Evolutionary conservation across 768 basidiomycete genomes (phyloP).

Genomic region (Lactarius hengduanensis): DNA sequence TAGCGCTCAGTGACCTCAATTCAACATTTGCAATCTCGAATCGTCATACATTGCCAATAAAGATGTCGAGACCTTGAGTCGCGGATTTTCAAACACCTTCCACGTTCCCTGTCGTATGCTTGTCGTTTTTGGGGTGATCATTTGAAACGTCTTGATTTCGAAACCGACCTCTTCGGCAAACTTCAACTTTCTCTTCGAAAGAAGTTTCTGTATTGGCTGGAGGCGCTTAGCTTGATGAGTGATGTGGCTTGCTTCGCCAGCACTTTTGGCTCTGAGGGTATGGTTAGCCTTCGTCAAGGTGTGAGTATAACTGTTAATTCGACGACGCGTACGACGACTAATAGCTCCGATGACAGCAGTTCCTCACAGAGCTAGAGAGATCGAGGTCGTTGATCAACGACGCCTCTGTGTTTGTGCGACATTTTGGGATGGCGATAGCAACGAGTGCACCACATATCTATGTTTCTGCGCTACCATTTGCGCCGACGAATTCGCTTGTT

Average conservation of each 20-base stretch:
- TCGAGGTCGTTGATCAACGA: not conserved
- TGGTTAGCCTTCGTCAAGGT: not conserved
- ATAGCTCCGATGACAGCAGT: not conserved
- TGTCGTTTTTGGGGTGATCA: slow-evolving; percentile 6
- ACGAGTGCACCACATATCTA: not conserved
- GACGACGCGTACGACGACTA: not conserved
- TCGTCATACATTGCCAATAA: not conserved
- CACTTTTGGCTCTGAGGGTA: not conserved
- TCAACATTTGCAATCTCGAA: slow-evolving; percentile 11
- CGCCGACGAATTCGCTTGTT: not conserved
- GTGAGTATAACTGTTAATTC: not conserved
- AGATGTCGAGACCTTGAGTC: slow-evolving; percentile 1
- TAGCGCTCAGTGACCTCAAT: not conserved
- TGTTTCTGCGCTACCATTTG: not conserved
- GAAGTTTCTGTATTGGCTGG: not conserved
- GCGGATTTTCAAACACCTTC: not conserved
- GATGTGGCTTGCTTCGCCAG: not conserved
- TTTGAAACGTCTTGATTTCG: not conserved
- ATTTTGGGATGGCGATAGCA: not conserved
- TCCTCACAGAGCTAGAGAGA: not conserved
- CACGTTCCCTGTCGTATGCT: not conserved
- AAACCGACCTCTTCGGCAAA: not conserved
- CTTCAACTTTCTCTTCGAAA: not conserved
- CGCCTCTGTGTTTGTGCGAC: not conserved
- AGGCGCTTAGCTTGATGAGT: not conserved